These are phyloP conservation scores for Soucietia sequanensis DNA, from an alignment of 805 yeast genomes.

Conservation along the genomic window DNA sequence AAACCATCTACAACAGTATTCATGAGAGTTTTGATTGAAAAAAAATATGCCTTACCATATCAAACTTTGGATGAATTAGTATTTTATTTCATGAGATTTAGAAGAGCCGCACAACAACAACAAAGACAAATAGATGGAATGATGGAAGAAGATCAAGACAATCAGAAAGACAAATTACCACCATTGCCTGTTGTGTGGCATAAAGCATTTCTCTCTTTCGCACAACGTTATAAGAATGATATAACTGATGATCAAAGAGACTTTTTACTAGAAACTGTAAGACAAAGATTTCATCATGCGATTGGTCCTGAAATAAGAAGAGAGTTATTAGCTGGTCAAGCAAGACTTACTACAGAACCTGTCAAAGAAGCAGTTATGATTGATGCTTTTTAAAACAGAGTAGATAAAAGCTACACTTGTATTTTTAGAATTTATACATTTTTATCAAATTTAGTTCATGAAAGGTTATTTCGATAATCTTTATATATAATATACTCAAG, in stretches of 20 bases:
- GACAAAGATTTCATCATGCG: conserved; percentile 84
- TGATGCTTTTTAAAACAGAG: conserved; percentile 38
- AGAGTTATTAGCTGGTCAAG: conserved; percentile 83
- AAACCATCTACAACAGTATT: conserved; percentile 88
- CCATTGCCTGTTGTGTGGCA: conserved; percentile 96
- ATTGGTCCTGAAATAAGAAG: conserved; percentile 94
- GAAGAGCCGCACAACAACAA: conserved; percentile 55
- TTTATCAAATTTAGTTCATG: too few species aligned
- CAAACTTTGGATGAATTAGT: conserved; percentile 94
- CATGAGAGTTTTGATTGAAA: conserved; percentile 84
- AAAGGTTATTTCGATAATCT: not conserved
- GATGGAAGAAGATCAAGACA: conserved; percentile 33
- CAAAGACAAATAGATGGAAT: conserved; percentile 33
- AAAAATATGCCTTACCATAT: conserved; percentile 94
- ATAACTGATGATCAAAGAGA: conserved; percentile 99
- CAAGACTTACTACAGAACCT: conserved; percentile 46
- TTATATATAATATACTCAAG: conserved; percentile 2
- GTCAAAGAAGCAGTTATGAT: conserved; percentile 36
- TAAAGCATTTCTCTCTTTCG: conserved; percentile 90
- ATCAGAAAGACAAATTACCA: conserved; percentile 41
- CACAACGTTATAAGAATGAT: conserved; percentile 95
- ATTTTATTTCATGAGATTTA: conserved; percentile 88
- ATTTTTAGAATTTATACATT: too few species aligned
- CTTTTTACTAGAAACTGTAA: conserved; percentile 83
- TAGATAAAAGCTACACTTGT: too few species aligned